phyloP scores from a whole-genome alignment of 2,329 filamentous ascomycete genomes.

The Nemania diffusa region DNA sequence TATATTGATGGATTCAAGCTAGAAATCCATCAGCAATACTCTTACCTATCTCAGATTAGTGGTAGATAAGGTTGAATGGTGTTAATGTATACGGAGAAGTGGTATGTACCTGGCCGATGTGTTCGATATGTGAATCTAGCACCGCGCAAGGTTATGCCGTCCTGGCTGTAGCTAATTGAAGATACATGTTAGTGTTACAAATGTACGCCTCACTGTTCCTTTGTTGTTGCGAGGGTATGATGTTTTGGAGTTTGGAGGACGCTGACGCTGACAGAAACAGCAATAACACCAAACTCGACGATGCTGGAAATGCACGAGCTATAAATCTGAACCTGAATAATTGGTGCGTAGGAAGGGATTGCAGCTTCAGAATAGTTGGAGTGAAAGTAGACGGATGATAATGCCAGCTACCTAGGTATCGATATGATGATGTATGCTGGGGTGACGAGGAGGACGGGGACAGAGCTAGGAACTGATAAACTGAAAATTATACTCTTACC shows the following conservation, averaged over 20 bases:
- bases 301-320: not conserved
- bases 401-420: no score
- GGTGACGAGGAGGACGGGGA: not conserved
- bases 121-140: not conserved
- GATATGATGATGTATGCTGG: not conserved
- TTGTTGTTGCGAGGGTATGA: not conserved
- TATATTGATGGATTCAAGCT: not conserved
- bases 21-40: not conserved
- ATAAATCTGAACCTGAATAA: not conserved
- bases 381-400: not conserved
- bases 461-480: not conserved
- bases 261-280: no score
- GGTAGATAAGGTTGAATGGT: not conserved
- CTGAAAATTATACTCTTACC: not conserved
- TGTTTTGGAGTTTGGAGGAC: not conserved
- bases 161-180: not conserved
- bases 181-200: not conserved
- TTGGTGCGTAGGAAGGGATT: not conserved
- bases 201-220: not conserved
- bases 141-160: not conserved
- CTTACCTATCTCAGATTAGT: slow-evolving; percentile 5
- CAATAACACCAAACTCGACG: not conserved
- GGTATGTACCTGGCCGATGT: not conserved
- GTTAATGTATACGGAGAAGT: not conserved
- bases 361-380: not conserved